Conservation (phyloP, 441 rosid genomes). For the Croton laevigatus region DNA sequence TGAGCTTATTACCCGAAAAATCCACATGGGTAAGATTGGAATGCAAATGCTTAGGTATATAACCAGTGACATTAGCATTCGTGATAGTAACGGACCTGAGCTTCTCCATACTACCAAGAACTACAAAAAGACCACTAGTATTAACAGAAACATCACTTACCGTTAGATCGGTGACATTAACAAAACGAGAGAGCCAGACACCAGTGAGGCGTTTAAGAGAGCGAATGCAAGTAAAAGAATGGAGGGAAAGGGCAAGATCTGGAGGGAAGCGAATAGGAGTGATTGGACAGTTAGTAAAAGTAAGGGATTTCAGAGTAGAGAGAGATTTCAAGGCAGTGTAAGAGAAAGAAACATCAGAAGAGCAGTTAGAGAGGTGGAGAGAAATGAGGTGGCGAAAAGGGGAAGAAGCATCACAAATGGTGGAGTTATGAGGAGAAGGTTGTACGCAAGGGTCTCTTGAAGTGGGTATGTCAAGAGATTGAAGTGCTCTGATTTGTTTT, state of each 20-base stretch:
- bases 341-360: conserved; percentile 67
- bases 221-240: conserved; percentile 63
- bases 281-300: conserved; percentile 64
- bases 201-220: conserved; percentile 77
- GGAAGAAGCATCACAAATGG: conserved; percentile 52
- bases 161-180: conserved; percentile 78
- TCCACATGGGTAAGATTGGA: conserved; percentile 69
- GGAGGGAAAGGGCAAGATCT: conserved; percentile 58
- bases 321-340: conserved; percentile 75
- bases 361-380: conserved; percentile 75
- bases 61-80: conserved; percentile 63
- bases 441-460: conserved; percentile 59
- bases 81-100: conserved; percentile 61
- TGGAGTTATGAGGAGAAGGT: conserved; percentile 37
- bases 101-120: conserved; percentile 64
- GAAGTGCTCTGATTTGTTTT: conserved; percentile 73
- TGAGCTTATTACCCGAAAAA: conserved; percentile 68
- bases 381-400: conserved; percentile 78
- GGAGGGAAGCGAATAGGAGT: conserved; percentile 55
- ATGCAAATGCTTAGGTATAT: conserved; percentile 50
- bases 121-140: conserved; percentile 65
- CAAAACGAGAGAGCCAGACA: conserved; percentile 61
- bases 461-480: conserved; percentile 70
- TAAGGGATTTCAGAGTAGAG: conserved; percentile 64
- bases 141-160: conserved; percentile 53